A percentile compares a stretch with the other conserved stretches of the same genome.
phyloP scores from a whole-genome alignment of 2,329 filamentous ascomycete genomes.

The Coniosporium tulheliwenetii region DNA sequence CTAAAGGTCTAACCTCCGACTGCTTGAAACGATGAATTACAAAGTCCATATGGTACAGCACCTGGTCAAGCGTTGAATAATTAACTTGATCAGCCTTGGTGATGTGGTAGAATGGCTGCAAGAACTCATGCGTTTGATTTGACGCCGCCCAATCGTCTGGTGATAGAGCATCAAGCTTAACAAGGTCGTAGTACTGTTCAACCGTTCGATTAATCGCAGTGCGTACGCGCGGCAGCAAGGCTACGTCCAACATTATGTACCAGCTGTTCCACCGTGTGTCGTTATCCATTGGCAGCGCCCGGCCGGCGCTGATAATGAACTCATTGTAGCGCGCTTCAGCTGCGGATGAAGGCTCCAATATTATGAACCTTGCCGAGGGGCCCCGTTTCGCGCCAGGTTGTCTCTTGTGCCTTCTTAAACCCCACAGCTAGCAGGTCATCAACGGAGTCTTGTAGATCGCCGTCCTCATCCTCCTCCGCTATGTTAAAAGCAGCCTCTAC shows the following conservation, averaged over 20 bases:
- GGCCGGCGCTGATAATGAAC: background rate
- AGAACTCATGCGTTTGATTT: background rate
- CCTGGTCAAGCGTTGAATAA: background rate
- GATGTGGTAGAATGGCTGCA: background rate
- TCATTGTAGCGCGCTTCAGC: background rate
- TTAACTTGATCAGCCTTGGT: too few species aligned
- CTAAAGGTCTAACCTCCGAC: too few species aligned
- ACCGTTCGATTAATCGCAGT: background rate
- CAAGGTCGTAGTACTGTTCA: background rate
- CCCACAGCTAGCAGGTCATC: too few species aligned
- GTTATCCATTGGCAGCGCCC: background rate
- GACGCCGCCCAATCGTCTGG: background rate
- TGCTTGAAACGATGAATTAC: background rate
- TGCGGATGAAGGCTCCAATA: background rate
- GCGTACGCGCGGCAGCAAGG: background rate
- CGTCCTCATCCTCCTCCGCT: background rate
- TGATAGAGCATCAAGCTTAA: background rate
- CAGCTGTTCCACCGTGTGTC: background rate
- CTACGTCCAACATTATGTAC: background rate
- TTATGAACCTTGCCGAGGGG: background rate
- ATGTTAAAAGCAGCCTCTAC: background rate
- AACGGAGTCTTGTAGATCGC: background rate
- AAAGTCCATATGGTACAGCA: background rate
- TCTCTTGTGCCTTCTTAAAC: too few species aligned
- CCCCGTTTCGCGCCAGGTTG: background rate